Base-by-base conservation (phyloP, 768 basidiomycete genomes). In the Leccinellum rugosiceps region DNA sequence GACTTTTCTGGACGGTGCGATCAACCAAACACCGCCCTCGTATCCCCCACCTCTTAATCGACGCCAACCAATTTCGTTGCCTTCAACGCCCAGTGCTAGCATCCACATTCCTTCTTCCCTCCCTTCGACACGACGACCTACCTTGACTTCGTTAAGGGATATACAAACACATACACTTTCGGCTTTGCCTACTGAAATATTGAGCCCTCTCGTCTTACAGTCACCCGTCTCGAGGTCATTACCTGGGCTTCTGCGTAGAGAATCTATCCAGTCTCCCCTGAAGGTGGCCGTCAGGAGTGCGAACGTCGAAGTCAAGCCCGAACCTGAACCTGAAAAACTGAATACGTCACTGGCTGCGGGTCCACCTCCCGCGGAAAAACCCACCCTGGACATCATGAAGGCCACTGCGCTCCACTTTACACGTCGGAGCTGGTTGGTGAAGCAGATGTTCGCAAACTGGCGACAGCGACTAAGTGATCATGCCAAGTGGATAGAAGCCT, bases 401-500 rank as follows among this genome's bases (percentile, higher is more conserved):
- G 72, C 70, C 53, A 75, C 69, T 53, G 82, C 80, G 7, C 50
- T 75, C 17, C 65, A 65, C 3, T 85, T 85, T 64, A 69, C 67
- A 21, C 75, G 72, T 47, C 75, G 71, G 53, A 70, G 77, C 26
- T 57, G 65, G 23, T 53, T 77, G 28, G 76, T 85, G 34, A 79
- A 75, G 59, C 63, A 69, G 34, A 72, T 63, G 34, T 82, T 83
- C 57, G 63, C 64, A 45, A 66, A 58, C 35, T 87, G 86, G 86
- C 65, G 76, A 61, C 69, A 78, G 59, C 75, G 75, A 47, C 60
- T 77, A 9, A 70, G 70, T 1, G 80, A 81, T 32, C 75, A 76
- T 52, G 77, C 72, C 35, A 80, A 77, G n/a, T 89, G 83, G 80
- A 64, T 78, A 5, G 84, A 87, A 50, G 88, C 88, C 1, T 81